Percentiles rank a stretch among this genome's conserved stretches.
phyloP scores from a whole-genome alignment of 2,329 filamentous ascomycete species.

The Fusarium graminum region DNA sequence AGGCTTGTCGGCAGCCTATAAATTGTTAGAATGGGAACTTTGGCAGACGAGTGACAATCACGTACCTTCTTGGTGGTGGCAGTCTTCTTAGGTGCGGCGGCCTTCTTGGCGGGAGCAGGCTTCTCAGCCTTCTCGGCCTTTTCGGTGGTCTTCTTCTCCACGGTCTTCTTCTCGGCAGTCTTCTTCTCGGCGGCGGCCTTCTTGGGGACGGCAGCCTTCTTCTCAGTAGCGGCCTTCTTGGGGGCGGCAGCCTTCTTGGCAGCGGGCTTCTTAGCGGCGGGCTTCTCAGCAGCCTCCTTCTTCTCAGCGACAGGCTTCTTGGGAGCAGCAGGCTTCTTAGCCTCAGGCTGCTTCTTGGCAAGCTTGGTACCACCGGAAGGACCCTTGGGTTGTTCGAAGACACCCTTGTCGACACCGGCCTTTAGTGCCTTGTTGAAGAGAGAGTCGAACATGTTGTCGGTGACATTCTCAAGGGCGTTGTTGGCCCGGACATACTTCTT shows the following conservation, averaged over 20 bases:
- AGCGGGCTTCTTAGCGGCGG: constrained; percentile 52
- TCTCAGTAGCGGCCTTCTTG: constrained; percentile 54
- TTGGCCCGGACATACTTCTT: constrained; percentile 73
- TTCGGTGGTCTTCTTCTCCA: constrained; percentile 30
- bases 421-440: constrained; percentile 90
- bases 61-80: constrained; percentile 44
- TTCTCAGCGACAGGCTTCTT: constrained; percentile 55
- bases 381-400: constrained; percentile 92
- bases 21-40: constrained; percentile 10
- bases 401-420: constrained; percentile 85
- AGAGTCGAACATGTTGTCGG: constrained; percentile 72
- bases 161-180: too few relatives aligned
- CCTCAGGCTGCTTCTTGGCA: constrained; percentile 76
- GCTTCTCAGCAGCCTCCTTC: constrained; percentile 51
- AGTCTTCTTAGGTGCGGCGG: too few relatives aligned
- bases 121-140: constrained; percentile 50
- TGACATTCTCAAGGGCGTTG: constrained; percentile 62
- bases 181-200: constrained; percentile 41
- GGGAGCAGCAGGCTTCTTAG: constrained; percentile 54
- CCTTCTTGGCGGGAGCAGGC: too few relatives aligned
- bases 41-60: neutral
- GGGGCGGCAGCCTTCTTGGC: constrained; percentile 54
- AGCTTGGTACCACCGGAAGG: constrained; percentile 93
- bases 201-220: constrained; percentile 57
- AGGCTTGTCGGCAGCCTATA: constrained; percentile 52